Evolutionary conservation across 2,329 filamentous ascomycete genomes (phyloP), one percentile per base, ranked within the genome.

Genomic region (Cadophora gregata): DNA sequence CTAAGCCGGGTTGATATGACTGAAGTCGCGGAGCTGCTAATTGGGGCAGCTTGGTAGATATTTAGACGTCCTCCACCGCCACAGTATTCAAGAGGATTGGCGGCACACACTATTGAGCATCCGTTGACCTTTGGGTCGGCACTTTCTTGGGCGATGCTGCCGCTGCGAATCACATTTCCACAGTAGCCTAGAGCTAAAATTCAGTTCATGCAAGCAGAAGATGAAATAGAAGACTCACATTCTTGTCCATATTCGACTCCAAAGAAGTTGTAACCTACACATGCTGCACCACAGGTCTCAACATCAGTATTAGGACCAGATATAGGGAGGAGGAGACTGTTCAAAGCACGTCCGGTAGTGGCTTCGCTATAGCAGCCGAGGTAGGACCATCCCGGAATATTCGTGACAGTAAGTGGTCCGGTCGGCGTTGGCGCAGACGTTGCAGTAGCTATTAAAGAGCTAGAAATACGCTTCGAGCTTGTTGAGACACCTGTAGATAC

Each of bases 181-280:
- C 63, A 65, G 21, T 65, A 65, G 38, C 63, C 63, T 67, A 56
- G 16, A 63, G 36, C 59, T 51, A 19, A 10, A 16, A 4, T 29
- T 68, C 64, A 24, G 66, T 29, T 45, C 59, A 47, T 31, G 69
- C 59, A 4, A 59, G 64, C 53, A 72, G 8, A 3, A 14, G 21
- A 51, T 3, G 24, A 9, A 8, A 19, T n/a, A 8, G 10, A 73
- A 69, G 71, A 75, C 66, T 71, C 75, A 60, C 77, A 78, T 69
- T 78, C 74, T 60, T 68, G 66, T 38, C 72, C 71, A 67, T 78
- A 81, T 62, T 81, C 80, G 10, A 80, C 75, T 36, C 79, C 79
- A 38, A 77, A 77, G 65, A 76, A 79, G 3, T 65, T 74, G 56
- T 76, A 80, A 1, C 69, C 73, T 0, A 64, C 59, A 60, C 74